These are phyloP conservation scores for Sphenostylis stenocarpa DNA, from an alignment of 306 rosid genomes.

Conservation along the genomic window DNA sequence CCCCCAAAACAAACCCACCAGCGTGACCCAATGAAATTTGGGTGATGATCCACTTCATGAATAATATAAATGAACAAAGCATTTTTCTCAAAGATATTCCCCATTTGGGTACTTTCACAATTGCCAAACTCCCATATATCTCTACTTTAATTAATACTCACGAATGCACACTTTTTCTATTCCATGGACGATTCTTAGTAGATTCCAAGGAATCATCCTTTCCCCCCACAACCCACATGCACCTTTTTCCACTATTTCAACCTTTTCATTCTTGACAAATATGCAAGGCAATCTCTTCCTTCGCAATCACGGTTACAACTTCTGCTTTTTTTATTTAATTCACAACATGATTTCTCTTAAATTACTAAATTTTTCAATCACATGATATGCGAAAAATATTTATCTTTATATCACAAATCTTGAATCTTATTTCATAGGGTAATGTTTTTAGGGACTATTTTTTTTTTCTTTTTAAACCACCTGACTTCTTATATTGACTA, in stretches of 20 bases:
- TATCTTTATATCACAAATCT: not conserved
- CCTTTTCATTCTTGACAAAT: not conserved
- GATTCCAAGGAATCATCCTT: slow-evolving; percentile 58
- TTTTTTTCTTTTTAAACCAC: not conserved
- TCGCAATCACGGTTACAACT: not conserved
- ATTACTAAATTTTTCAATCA: not conserved
- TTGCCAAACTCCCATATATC: not conserved
- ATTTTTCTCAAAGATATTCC: slow-evolving; percentile 35
- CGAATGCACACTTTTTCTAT: slow-evolving; percentile 28
- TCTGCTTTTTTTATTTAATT: not conserved
- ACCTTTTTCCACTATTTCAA: not conserved
- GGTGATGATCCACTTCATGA: not conserved
- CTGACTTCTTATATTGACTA: not conserved
- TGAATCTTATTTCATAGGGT: not conserved
- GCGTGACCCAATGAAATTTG: not conserved
- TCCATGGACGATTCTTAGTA: slow-evolving; percentile 32
- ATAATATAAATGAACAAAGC: not conserved
- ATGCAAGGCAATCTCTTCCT: not conserved
- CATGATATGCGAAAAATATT: not conserved
- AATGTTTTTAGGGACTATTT: not conserved
- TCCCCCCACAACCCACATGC: slow-evolving; percentile 10
- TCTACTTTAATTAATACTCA: slow-evolving; percentile 1
- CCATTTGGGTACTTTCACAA: slow-evolving; percentile 25
- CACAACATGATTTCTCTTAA: not conserved
- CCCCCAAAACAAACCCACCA: not conserved